Conservation (phyloP, 805 yeast species). For the Candida verbasci region DNA sequence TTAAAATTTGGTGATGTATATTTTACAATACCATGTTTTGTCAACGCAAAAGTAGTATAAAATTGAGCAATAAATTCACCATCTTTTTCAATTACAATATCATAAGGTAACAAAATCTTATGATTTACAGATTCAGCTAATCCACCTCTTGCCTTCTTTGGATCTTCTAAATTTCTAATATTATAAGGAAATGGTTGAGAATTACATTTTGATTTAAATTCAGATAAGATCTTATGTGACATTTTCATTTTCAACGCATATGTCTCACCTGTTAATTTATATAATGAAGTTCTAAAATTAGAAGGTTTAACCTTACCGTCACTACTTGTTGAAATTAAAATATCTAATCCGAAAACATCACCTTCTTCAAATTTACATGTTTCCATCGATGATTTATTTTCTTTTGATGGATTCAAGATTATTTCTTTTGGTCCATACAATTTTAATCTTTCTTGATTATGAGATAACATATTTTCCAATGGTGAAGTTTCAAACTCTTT, state of each 20-base stretch:
- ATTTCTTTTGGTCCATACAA: conserved; percentile 73
- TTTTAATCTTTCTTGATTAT: conserved; percentile 63
- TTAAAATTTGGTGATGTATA: conserved; percentile 55
- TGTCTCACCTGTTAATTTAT: conserved; percentile 64
- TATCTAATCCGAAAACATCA: conserved; percentile 75
- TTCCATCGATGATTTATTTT: conserved; percentile 60
- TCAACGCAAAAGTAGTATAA: conserved; percentile 71
- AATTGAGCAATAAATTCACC: conserved; percentile 65
- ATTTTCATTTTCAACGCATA: conserved; percentile 69
- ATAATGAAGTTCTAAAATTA: conserved; percentile 61
- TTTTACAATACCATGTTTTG: conserved; percentile 67
- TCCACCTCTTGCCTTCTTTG: conserved; percentile 70
- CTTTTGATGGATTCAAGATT: conserved; percentile 68
- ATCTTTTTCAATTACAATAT: conserved; percentile 62
- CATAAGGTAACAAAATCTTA: conserved; percentile 63
- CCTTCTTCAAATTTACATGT: conserved; percentile 64
- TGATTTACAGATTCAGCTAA: conserved; percentile 69
- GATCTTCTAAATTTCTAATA: conserved; percentile 60
- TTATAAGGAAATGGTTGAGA: conserved; percentile 60
- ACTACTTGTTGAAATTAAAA: conserved; percentile 57
- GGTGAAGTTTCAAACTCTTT: conserved; percentile 56
- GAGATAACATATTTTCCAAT: conserved; percentile 73
- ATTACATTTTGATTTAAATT: conserved; percentile 61
- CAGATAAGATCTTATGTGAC: conserved; percentile 61
- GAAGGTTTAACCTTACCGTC: conserved; percentile 64